Conservation (phyloP, 495 filamentous ascomycete genomes). For the Friedmanniomyces endolithicus region DNA sequence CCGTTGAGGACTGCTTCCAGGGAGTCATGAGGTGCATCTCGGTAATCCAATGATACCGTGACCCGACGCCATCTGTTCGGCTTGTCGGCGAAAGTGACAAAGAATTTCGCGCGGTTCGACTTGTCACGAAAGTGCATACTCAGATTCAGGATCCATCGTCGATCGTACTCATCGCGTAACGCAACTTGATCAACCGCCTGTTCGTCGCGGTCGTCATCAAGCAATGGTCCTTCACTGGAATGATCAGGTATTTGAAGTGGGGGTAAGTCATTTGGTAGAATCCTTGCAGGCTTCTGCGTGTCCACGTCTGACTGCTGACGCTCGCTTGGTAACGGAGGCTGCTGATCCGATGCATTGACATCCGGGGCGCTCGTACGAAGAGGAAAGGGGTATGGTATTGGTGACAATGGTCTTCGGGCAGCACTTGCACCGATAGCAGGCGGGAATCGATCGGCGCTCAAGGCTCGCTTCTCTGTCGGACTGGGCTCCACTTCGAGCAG, state of each 20-base stretch:
- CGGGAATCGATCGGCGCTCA: constrained; percentile 53
- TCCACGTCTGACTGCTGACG: not conserved
- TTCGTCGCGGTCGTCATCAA: constrained; percentile 36
- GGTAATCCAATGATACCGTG: constrained; percentile 90
- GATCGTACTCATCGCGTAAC: constrained; percentile 70
- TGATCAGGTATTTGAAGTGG: constrained; percentile 6
- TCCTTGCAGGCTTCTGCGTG: not conserved
- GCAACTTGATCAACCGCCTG: constrained; percentile 19
- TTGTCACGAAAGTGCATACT: constrained; percentile 98
- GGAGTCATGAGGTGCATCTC: constrained; percentile 64
- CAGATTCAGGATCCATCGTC: constrained; percentile 88
- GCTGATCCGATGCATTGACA: constrained; percentile 12
- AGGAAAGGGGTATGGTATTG: constrained; percentile 26
- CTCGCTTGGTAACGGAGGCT: not conserved
- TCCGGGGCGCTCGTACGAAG: constrained; percentile 24
- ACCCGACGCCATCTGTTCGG: constrained; percentile 72
- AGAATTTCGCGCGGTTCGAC: constrained; percentile 94
- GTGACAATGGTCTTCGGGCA: constrained; percentile 23
- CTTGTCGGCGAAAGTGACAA: constrained; percentile 82
- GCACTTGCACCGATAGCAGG: constrained; percentile 27
- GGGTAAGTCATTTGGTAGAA: not conserved
- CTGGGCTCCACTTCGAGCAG: constrained; percentile 50
- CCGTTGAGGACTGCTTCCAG: constrained; percentile 71
- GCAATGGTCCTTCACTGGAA: constrained; percentile 28
- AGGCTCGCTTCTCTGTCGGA: constrained; percentile 51